These are phyloP conservation scores for Ramaria sp. DNA, from an alignment of 768 basidiomycete species.

Conservation along the genomic window DNA sequence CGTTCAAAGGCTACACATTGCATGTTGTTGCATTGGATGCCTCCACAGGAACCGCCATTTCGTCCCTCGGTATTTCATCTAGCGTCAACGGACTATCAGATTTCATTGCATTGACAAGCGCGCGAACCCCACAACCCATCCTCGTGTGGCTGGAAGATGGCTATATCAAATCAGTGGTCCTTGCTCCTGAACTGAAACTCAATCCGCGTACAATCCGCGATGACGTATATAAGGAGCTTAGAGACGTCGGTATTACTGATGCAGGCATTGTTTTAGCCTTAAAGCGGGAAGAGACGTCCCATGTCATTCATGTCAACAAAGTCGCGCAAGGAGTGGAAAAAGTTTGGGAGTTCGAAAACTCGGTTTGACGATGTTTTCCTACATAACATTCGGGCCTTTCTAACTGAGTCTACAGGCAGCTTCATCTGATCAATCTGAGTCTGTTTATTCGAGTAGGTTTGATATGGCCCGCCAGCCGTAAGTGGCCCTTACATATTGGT, in stretches of 20 bases:
- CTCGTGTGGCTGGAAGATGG: slow-evolving; percentile 39
- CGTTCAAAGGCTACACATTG: slow-evolving; percentile 47
- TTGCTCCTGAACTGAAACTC: slow-evolving; percentile 41
- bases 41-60: slow-evolving; percentile 39
- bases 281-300: slow-evolving; percentile 42
- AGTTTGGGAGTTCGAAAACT: slow-evolving; percentile 46
- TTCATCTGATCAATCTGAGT: slow-evolving; percentile 31
- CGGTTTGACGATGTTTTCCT: slow-evolving; percentile 27
- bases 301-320: slow-evolving; percentile 40
- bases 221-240: slow-evolving; percentile 36
- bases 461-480: slow-evolving; percentile 41
- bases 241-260: slow-evolving; percentile 49
- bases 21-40: slow-evolving; percentile 54
- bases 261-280: slow-evolving; percentile 54
- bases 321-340: slow-evolving; percentile 29
- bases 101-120: slow-evolving; percentile 25
- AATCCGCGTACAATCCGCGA: slow-evolving; percentile 35
- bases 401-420: slow-evolving; percentile 24
- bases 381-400: neutral
- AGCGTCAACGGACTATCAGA: slow-evolving; percentile 28
- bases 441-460: slow-evolving; percentile 48
- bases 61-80: slow-evolving; percentile 44
- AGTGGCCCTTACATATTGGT: slow-evolving; percentile 57
- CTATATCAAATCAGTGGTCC: slow-evolving; percentile 35
- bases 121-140: slow-evolving; percentile 23